Evolutionary conservation across 2,329 filamentous ascomycete species (phyloP).

Genomic region (Arthrobotrys conoides): DNA sequence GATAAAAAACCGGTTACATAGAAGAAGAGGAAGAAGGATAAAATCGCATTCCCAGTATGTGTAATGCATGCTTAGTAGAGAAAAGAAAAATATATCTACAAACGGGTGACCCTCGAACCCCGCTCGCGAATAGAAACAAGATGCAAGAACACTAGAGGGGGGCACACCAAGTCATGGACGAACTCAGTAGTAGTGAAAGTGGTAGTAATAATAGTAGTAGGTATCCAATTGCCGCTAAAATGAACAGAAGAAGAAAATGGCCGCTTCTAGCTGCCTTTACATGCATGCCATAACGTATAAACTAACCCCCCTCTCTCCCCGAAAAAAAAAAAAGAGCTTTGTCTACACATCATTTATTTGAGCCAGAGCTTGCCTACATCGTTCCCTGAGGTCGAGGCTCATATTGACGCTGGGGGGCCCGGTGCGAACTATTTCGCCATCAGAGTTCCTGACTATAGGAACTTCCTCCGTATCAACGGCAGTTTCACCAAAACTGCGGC

Average conservation of each 20-base stretch:
- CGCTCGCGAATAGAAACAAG: not conserved
- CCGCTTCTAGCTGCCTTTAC: constrained; percentile 22
- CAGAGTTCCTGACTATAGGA: constrained; percentile 32
- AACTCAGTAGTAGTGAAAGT: not conserved
- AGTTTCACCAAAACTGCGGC: constrained; percentile 16
- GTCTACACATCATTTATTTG: constrained; percentile 52
- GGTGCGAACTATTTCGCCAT: constrained; percentile 43
- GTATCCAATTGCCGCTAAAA: constrained; percentile 29
- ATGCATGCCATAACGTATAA: constrained; percentile 18
- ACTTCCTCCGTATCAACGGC: constrained; percentile 28
- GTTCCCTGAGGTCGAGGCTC: constrained; percentile 55
- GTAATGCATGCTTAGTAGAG: not conserved
- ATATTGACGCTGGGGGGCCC: constrained; percentile 46
- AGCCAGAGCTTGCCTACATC: constrained; percentile 54
- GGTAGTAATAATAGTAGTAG: not conserved
- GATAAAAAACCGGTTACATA: not conserved
- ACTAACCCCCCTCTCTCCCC: not conserved
- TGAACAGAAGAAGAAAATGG: constrained; percentile 9
- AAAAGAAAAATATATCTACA: constrained; percentile 1
- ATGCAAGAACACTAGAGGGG: not conserved
- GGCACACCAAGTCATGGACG: not conserved
- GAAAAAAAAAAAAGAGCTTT: no score
- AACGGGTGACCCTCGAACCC: not conserved
- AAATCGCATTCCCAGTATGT: constrained; percentile 13
- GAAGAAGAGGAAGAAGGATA: not conserved